Percentiles rank a stretch among this genome's conserved stretches.
These are phyloP conservation scores for Petasospora rhodanensis DNA, from an alignment of 1,139 yeast genomes.

Conservation along the genomic window DNA sequence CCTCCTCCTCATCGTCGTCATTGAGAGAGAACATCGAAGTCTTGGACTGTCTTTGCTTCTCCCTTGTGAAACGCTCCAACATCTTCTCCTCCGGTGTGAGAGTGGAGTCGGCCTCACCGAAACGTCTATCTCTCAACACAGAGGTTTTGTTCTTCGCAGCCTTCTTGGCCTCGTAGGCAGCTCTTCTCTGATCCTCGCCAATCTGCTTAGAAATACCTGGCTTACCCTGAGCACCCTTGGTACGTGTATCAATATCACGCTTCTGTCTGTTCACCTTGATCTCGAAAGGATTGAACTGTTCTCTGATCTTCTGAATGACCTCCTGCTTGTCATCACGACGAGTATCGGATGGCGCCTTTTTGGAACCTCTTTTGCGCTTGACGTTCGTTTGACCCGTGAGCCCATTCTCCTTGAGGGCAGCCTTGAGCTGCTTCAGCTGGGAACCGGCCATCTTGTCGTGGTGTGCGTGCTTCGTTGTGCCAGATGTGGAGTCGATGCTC, in stretches of 20 bases:
- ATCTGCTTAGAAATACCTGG: constrained; percentile 73
- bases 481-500: too few species aligned
- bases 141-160: constrained; percentile 67
- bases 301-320: constrained; percentile 59
- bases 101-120: constrained; percentile 77
- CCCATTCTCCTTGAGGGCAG: constrained; percentile 71
- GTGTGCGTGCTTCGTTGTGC: too few species aligned
- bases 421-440: constrained; percentile 78
- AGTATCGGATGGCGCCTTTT: constrained; percentile 58
- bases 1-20: constrained; percentile 59
- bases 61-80: constrained; percentile 91
- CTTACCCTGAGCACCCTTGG: constrained; percentile 60
- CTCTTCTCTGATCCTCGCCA: constrained; percentile 69
- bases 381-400: constrained; percentile 75
- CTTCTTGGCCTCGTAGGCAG: constrained; percentile 63
- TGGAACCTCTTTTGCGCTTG: constrained; percentile 44
- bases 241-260: constrained; percentile 52
- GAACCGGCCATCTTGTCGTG: constrained; percentile 72
- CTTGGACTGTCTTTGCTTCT: constrained; percentile 60
- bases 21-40: constrained; percentile 66
- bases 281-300: constrained; percentile 88
- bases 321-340: constrained; percentile 62
- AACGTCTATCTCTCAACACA: constrained; percentile 78
- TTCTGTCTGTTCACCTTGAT: constrained; percentile 67
- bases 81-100: constrained; percentile 86